Base-by-base conservation (phyloP, 129 eudicot species). In the Flaveria ramosissima region DNA sequence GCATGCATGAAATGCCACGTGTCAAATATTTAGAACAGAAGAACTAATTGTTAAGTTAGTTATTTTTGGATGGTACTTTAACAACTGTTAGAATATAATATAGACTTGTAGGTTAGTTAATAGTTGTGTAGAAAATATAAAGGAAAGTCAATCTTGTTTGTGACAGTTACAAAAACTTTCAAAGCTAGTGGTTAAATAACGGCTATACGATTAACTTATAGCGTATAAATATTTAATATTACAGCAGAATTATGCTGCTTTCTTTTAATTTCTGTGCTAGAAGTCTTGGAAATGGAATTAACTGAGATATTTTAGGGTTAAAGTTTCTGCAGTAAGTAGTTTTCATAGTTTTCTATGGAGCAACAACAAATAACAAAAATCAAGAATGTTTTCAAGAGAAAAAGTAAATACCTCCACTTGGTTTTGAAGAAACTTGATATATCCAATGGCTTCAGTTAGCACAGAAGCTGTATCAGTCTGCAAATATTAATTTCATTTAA, bases 391-490 rank as follows among this genome's bases (percentile, higher is more conserved):
- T 36, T 36, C 41, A 57, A 27, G 63, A 45, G 72, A 59, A 59
- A 57, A 74, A 24, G 43, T 59, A 72, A 5, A 53, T 86, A 91
- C 97, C 97, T 91, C 97, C 5, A 91, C 92, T 81, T 91, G 94
- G 82, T 69, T 85, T 69, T 91, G 97, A 70, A 91, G 94, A 81
- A 91, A 91, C 86, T 91, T 91, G 87, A 91, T 91, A 55, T 91
- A 91, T 66, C 97, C 97, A 69, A 88, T 91, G 74, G 97, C 94
- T 83, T 91, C 97, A 89, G 87, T 91, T 21, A 91, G 83, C 68
- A 91, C 97, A 10, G 97, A 88, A 67, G 97, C 97, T 14, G 97
- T 91, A 77, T 91, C 97, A 42, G 97, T 91, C 97, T 91, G 97
- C 80, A 88, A 60, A 79, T 73, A 69, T n/a, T 16, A 72, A 17